Evolutionary conservation across 2,329 filamentous ascomycete species (phyloP), one percentile per base, ranked within the genome.

Genomic region (Monilinia laxa): DNA sequence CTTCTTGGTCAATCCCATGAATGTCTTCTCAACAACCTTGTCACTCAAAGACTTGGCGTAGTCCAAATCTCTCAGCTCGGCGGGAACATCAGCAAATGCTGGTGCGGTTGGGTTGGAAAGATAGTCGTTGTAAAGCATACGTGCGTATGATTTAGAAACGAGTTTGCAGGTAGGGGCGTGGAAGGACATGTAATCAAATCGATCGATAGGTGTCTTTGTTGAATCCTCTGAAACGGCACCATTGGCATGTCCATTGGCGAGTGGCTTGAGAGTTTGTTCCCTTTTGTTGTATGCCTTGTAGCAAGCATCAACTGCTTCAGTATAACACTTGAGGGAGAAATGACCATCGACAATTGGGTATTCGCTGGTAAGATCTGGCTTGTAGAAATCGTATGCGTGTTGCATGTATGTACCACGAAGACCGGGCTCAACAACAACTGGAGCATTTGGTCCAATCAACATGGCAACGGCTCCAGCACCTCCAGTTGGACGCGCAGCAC

Each of bases 371-470:
- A 94, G 83, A 79, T 94, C 91, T 75, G 91, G 90, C 87, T 94
- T 94, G 87, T 92, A 94, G 79, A 94, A 94, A 79, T 94, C 91
- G 80, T 94, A 95, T 74, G 88, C 89, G 81, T 94, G 91, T 79
- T 88, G 84, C 87, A 93, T 89, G 83, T 91, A 92, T 74, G 84
- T 88, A 77, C 89, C 91, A 76, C 91, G 88, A 76, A 93, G 86
- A 77, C 91, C 91, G 62, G 91, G 87, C 81, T 94, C 91, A 71
- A 90, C 82, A 69, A 89, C 90, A 70, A 94, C 81, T 66, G 90
- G 90, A 63, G 91, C 91, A 76, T 93, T 82, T 67, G 91, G 90
- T 66, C 91, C 91, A 73, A 94, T 84, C 73, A 94, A 82, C 83
- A 94, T 84, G 75, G 91, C 91, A 68, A 94, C 89, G 70, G 85